Base-by-base conservation (phyloP, 495 filamentous ascomycete species). In the Neurospora terricola region DNA sequence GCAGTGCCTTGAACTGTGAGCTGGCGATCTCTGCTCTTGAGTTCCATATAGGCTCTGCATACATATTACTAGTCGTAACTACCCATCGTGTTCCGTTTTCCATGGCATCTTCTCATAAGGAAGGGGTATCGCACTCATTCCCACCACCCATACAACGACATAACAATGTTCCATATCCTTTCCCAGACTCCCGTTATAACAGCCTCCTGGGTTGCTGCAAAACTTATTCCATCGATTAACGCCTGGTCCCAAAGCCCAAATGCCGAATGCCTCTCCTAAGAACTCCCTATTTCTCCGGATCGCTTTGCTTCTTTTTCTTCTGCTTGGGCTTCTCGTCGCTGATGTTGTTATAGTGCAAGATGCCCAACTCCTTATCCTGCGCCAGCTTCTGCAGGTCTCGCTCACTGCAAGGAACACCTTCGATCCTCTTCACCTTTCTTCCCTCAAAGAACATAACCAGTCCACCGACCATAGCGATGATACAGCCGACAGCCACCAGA, bases 401-500 rank as follows among this genome's bases (percentile, higher is more conserved):
- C 72, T 85, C 83, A 8, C 75, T 82, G 37, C 85, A 74, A 10
- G 84, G 84, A 39, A 91, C 88, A 0, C 90, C 90, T 77, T 93
- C 91, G 69, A 92, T 84, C 66, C 83, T 83, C 82, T 92, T 92
- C 5, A 92, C 86, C 59, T 83, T 83, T 75, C 86, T 88, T 7
- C 85, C 87, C 82, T 95, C 93, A 27, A 87, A 71, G 72, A 88
- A 92, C 73, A 87, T 87, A 82, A 93, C 87, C 21, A 90, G 81
- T 0, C 93, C 93, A 14, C 88, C 92, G n/a, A 86, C 73, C 11
- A 86, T 91, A 9, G 91, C 91, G 4, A 90, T 89, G 62, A 91
- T 85, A 74, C 88, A 92, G 0, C 88, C 92, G 11, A 94, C 73
- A 0, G 86, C 90, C 4, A 96, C 90, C 77, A 95, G 91, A 10